A percentile compares a stretch with the other conserved stretches of the same genome.
phyloP scores from a whole-genome alignment of 176 grass and related monocot genomes.

The Phoenix dactylifera region DNA sequence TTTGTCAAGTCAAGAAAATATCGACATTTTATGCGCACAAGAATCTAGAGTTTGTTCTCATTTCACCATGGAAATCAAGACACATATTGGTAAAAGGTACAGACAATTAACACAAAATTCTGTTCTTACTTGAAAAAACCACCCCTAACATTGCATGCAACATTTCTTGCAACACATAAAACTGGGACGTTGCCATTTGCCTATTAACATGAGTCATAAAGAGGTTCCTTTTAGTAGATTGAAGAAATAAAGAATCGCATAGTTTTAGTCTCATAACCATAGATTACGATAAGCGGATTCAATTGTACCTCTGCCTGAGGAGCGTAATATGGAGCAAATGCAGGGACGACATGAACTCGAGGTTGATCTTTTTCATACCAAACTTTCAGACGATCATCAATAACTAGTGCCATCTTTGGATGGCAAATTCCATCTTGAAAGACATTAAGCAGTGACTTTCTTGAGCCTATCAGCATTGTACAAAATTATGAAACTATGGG shows the following conservation, averaged over 20 bases:
- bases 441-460: slow-evolving; percentile 80
- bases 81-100: too few relatives aligned
- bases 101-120: neutral
- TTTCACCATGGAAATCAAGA: too few relatives aligned
- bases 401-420: slow-evolving; percentile 93
- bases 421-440: slow-evolving; percentile 92
- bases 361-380: slow-evolving; percentile 98
- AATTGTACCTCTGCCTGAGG: slow-evolving; percentile 79
- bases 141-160: slow-evolving; percentile 93
- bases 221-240: too few relatives aligned
- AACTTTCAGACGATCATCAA: slow-evolving; percentile 95
- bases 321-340: slow-evolving; percentile 96
- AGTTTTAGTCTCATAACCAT: too few relatives aligned
- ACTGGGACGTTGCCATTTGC: slow-evolving; percentile 72
- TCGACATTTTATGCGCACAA: too few relatives aligned
- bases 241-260: too few relatives aligned
- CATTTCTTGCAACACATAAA: slow-evolving; percentile 96
- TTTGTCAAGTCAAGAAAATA: neutral
- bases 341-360: slow-evolving; percentile 94
- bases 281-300: too few relatives aligned
- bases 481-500: too few relatives aligned
- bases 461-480: slow-evolving; percentile 36
- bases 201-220: slow-evolving; percentile 18
- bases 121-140: slow-evolving; percentile 88
- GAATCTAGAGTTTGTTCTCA: too few relatives aligned